Evolutionary conservation across 2,329 filamentous ascomycete species (phyloP).

Genomic region (Colletotrichum lupini): DNA sequence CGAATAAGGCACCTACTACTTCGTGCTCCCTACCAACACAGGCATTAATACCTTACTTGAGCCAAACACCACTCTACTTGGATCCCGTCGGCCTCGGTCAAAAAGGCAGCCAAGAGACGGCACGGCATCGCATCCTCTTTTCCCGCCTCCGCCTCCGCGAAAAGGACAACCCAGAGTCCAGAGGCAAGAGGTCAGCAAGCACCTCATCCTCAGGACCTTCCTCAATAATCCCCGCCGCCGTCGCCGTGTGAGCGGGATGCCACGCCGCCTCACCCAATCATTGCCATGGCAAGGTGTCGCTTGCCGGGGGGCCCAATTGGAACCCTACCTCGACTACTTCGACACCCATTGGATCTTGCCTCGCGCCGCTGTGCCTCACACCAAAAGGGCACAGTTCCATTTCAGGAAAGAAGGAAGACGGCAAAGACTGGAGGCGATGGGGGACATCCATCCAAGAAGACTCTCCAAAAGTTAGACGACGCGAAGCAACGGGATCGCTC

Average conservation of each 20-base stretch:
- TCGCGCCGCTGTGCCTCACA: neutral
- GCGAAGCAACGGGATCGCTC: neutral
- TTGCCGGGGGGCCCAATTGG: neutral
- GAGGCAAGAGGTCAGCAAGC: neutral
- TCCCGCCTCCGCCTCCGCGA: neutral
- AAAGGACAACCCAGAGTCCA: neutral
- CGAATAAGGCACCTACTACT: neutral
- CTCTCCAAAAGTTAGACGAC: neutral
- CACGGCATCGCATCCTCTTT: neutral
- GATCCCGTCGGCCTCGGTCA: slow-evolving; percentile 3
- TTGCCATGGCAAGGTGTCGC: neutral
- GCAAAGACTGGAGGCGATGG: neutral
- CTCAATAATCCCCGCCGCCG: neutral
- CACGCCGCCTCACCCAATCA: neutral
- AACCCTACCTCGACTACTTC: slow-evolving; percentile 2
- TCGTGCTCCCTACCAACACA: too few relatives aligned
- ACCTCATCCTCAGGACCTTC: slow-evolving; percentile 1
- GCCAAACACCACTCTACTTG: neutral
- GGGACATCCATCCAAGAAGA: neutral
- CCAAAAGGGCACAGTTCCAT: slow-evolving; percentile 5
- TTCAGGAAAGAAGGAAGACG: slow-evolving; percentile 7
- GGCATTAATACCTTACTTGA: neutral
- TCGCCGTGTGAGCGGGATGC: neutral
- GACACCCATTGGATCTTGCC: neutral
- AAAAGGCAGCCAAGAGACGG: slow-evolving; percentile 6